phyloP scores from a whole-genome alignment of 1,284 basidiomycete genomes.

The Irpex rosettiformis region DNA sequence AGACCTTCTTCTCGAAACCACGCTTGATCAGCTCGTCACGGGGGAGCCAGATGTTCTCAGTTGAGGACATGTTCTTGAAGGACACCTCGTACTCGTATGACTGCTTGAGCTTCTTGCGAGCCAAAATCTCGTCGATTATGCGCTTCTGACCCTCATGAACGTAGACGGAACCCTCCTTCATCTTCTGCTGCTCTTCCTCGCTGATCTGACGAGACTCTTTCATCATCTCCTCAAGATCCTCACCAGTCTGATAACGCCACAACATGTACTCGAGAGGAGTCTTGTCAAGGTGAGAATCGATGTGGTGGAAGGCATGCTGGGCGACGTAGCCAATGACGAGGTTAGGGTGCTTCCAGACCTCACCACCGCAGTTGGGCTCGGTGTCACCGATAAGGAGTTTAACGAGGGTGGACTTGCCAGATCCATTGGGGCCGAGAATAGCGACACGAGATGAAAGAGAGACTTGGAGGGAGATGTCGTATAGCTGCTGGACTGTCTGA shows the following conservation, averaged over 20 bases:
- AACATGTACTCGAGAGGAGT: conserved; percentile 98
- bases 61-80: conserved; percentile 89
- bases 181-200: conserved; percentile 90
- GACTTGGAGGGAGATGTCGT: conserved; percentile 94
- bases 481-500: conserved; percentile 83
- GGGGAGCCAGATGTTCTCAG: conserved; percentile 95
- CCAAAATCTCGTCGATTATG: conserved; percentile 87
- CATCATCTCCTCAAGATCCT: conserved; percentile 94
- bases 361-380: conserved; percentile 94
- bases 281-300: conserved; percentile 97
- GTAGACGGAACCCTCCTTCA: conserved; percentile 90
- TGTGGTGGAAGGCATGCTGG: conserved; percentile 99
- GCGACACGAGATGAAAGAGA: conserved; percentile 97
- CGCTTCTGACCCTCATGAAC: conserved; percentile 94
- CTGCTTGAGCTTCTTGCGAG: conserved; percentile 98
- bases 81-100: conserved; percentile 97
- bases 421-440: conserved; percentile 95
- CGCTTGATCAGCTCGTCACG: conserved; percentile 97
- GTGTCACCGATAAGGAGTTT: conserved; percentile 98
- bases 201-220: conserved; percentile 88
- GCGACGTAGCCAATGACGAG: conserved; percentile 98
- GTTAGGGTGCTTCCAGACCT: conserved; percentile 99
- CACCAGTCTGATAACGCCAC: conserved; percentile 99
- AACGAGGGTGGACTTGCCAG: conserved; percentile 98
- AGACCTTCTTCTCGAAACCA: conserved; percentile 98